Conservation (phyloP, 257 asterid genomes). For the Nicotiana obtusifolia region DNA sequence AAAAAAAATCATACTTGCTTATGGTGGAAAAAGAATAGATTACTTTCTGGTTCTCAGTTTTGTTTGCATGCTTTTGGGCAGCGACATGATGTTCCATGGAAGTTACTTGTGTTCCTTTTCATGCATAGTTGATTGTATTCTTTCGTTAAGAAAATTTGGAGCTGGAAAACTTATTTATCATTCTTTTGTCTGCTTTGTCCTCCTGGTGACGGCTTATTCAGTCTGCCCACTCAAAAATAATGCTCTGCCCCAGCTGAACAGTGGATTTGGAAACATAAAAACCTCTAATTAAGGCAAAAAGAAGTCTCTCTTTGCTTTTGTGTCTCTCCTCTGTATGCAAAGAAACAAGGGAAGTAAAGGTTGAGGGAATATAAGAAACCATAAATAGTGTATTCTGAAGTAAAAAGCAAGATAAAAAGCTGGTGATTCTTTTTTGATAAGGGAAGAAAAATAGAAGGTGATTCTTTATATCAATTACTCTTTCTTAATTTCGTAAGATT, state of each 20-base stretch:
- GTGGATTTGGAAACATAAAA: background rate
- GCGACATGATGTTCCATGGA: background rate
- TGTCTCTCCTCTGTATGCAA: background rate
- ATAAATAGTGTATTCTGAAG: background rate
- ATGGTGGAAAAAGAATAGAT: background rate
- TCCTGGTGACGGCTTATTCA: background rate
- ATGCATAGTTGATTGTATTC: constrained; percentile 1
- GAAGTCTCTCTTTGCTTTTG: background rate
- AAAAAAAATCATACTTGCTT: background rate
- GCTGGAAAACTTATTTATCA: background rate
- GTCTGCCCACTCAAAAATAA: background rate
- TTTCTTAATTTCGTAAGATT: background rate
- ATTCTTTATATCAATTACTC: background rate
- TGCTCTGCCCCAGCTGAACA: background rate
- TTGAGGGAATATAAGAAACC: background rate
- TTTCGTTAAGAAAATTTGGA: background rate
- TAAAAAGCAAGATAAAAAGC: background rate
- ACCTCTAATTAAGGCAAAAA: background rate
- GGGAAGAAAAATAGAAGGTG: background rate
- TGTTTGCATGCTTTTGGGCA: background rate
- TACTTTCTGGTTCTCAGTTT: background rate
- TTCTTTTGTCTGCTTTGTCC: background rate
- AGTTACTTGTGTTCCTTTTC: background rate
- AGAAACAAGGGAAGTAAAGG: background rate
- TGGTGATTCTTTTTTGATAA: background rate